Evolutionary conservation across 257 asterid species (phyloP), one percentile per base, ranked within the genome.

Genomic region (Pogostemon cablin): DNA sequence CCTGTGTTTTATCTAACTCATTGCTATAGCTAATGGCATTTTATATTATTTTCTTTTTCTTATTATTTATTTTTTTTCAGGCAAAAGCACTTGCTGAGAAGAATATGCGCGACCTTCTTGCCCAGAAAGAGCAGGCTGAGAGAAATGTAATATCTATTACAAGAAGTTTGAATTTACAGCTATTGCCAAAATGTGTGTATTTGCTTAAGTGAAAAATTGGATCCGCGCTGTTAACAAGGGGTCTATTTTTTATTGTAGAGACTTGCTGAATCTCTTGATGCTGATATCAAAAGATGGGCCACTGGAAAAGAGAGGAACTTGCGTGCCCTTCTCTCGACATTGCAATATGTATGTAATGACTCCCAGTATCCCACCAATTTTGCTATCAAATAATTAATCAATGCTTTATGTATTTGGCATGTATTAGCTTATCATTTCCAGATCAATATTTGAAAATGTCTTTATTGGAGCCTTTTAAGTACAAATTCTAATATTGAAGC

Each of bases 41-140:
- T 70, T 41, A 42, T 42, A 68, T 74, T 57, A 65, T 66, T 57
- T 25, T 17, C 15, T 60, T 53, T 52, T 25, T 57, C 59, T 10
- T 38, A 73, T 46, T 64, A 52, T 5, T 67, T n/a, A 12, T 11
- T 46, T 80, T 81, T 80, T 82, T 81, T 74, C 89, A 95, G 99
- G 98, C 90, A 65, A 89, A 89, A 71, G 99, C 99, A 42, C 98
- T 95, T 37, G 98, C 82, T 10, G 99, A 95, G 92, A 95, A 95
- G 88, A 95, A 95, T 77, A 83, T 79, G 85, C 93, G 98, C 1
- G 99, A 95, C 79, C 79, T 75, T 80, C 92, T 89, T 72, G 97
- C 82, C 75, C 96, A 91, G 85, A 95, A 85, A 81, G 99, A 95
- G 83, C 99, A 95, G 82, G 96, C 90, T 39, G 97, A 95, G 89